These are phyloP conservation scores for Talaromyces piceae DNA, from an alignment of 2,329 filamentous ascomycete species.

Conservation along the genomic window DNA sequence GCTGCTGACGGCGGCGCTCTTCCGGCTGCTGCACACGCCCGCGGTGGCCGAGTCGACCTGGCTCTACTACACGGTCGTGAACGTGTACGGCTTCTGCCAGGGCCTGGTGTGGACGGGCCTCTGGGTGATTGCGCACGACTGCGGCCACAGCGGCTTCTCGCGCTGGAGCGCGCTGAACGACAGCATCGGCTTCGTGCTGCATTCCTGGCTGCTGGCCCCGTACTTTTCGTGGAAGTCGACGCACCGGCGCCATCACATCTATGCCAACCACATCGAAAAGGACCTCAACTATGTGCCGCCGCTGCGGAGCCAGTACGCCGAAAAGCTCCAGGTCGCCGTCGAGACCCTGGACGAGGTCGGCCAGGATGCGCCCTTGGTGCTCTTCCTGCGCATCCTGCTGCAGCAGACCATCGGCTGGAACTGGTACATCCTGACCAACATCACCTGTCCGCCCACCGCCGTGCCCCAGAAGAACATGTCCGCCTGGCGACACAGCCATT, in stretches of 20 bases:
- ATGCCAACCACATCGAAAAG: slow-evolving; percentile 59
- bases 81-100: slow-evolving; percentile 52
- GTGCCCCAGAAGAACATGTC: background rate
- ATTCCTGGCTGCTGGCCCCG: slow-evolving; percentile 59
- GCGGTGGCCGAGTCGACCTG: background rate
- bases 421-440: background rate
- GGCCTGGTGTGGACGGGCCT: slow-evolving; percentile 58
- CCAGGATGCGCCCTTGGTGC: background rate
- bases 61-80: background rate
- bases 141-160: slow-evolving; percentile 62
- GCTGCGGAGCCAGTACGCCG: background rate
- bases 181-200: slow-evolving; percentile 53
- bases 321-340: background rate
- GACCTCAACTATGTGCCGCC: slow-evolving; percentile 53
- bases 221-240: slow-evolving; percentile 67
- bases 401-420: background rate
- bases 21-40: background rate
- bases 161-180: slow-evolving; percentile 46
- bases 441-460: background rate
- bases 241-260: slow-evolving; percentile 61
- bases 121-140: slow-evolving; percentile 64
- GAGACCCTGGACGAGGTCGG: background rate
- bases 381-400: background rate
- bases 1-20: background rate
- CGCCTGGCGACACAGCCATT: background rate